Conservation (phyloP, 2,329 filamentous ascomycete species). For the Orbilia javanica region DNA sequence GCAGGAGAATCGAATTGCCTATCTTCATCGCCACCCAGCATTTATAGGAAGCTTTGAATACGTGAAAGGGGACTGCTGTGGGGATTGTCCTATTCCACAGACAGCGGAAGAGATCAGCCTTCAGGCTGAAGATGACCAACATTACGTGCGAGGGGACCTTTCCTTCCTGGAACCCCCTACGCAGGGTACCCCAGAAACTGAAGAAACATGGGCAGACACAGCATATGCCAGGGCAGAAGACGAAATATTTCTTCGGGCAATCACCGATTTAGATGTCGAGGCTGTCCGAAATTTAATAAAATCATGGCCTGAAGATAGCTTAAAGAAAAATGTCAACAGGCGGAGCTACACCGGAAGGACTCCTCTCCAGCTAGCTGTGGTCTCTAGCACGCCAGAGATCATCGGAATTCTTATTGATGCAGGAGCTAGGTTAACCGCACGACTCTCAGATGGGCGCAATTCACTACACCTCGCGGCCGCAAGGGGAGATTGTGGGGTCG, state of each 20-base stretch:
- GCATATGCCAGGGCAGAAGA: conserved; percentile 83
- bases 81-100: conserved; percentile 77
- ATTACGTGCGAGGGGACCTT: conserved; percentile 78
- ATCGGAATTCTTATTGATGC: conserved; percentile 78
- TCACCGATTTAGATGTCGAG: conserved; percentile 79
- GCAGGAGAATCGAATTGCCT: conserved; percentile 76
- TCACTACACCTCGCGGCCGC: conserved; percentile 83
- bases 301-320: conserved; percentile 72
- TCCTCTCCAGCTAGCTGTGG: conserved; percentile 80
- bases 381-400: conserved; percentile 75
- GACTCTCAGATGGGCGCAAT: conserved; percentile 82
- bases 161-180: conserved; percentile 85
- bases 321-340: conserved; percentile 77
- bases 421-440: conserved; percentile 78
- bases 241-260: conserved; percentile 80
- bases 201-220: conserved; percentile 70
- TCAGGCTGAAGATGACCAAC: conserved; percentile 78
- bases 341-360: conserved; percentile 83
- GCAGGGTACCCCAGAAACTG: conserved; percentile 65
- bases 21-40: conserved; percentile 81
- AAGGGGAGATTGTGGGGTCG: conserved; percentile 77
- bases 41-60: conserved; percentile 83
- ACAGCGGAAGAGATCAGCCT: conserved; percentile 79
- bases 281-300: conserved; percentile 77
- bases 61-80: conserved; percentile 84